Base-by-base conservation (phyloP, 2,329 filamentous ascomycete genomes). In the Monosporascus sp. region DNA sequence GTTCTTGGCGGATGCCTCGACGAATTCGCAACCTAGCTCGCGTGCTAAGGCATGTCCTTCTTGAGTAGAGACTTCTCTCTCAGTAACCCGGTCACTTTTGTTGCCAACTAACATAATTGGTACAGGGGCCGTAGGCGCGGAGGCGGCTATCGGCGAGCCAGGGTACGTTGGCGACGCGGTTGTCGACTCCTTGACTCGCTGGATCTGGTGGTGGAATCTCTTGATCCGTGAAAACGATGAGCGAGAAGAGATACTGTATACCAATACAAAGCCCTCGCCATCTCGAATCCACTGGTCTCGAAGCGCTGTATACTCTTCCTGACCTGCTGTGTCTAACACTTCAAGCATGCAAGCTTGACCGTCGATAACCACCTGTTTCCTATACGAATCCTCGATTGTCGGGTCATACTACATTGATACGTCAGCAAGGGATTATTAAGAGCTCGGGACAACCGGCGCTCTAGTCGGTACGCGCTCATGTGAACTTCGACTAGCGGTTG, bases 21-120 rank as follows among this genome's bases (percentile, higher is more conserved):
- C 91, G 64, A 97, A 97, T 63, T 97, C 92, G 74, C 94, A 97
- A 57, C 90, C 90, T 39, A 99, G 78, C 65, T 97, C 90, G 65
- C 92, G 88, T 51, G 94, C 93, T 39, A 97, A 76, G 50, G 92
- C 91, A 61, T 90, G 89, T 17, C 94, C 94, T 74, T 99, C 94
- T 71, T 97, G 94, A 49, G 92, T 96, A 2, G 92, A 97, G 3
- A 97, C 94, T 67, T 97, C 93, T 60, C 94, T 85, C 74, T 97
- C 94, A 27, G 93, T 96, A 47, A 96, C 90, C 65, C 94, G 83
- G 73, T 99, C 94, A 74, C 90, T 96, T 77, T 99, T 99, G 79
- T 99, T 97, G 61, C 94, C 94, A 37, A 99, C 94, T 31, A 99
- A 81, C 94, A 99, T 97, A 65, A 99, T 90, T 47, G 94, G 94